phyloP scores from a whole-genome alignment of 2,329 filamentous ascomycete genomes.

The Dendryphion nanum region DNA sequence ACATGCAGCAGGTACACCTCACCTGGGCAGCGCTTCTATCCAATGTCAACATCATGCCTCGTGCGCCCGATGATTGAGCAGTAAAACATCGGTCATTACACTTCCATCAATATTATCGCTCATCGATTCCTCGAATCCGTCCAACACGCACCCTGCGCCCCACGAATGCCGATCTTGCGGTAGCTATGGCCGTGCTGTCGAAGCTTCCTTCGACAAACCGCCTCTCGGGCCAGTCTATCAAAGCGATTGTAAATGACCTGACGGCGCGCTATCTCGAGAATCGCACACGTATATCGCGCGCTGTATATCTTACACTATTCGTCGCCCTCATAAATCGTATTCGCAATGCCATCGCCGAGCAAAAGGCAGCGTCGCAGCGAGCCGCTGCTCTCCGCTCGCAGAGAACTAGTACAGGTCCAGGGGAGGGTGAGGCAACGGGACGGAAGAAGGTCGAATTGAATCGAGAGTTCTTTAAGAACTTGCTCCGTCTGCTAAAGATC shows the following conservation, averaged over 20 bases:
- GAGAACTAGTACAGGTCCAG: constrained; percentile 42
- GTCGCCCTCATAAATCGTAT: constrained; percentile 66
- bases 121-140: too few relatives aligned
- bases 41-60: not conserved
- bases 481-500: constrained; percentile 77
- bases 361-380: constrained; percentile 77
- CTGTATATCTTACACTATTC: constrained; percentile 43
- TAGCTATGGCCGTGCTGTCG: constrained; percentile 41
- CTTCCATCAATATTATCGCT: not conserved
- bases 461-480: constrained; percentile 76
- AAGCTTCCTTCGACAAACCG: constrained; percentile 32
- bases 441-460: constrained; percentile 89
- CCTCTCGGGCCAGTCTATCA: constrained; percentile 33
- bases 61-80: not conserved
- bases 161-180: constrained; percentile 9
- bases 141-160: too few relatives aligned
- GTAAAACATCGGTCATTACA: not conserved
- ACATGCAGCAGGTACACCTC: not conserved
- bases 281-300: constrained; percentile 43
- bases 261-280: constrained; percentile 38
- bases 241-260: constrained; percentile 37
- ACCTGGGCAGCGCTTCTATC: not conserved
- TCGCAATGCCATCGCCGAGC: constrained; percentile 86
- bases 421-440: constrained; percentile 37
- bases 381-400: constrained; percentile 59